Conservation (phyloP, 2,329 filamentous ascomycete genomes). For the Xylaria sp. region DNA sequence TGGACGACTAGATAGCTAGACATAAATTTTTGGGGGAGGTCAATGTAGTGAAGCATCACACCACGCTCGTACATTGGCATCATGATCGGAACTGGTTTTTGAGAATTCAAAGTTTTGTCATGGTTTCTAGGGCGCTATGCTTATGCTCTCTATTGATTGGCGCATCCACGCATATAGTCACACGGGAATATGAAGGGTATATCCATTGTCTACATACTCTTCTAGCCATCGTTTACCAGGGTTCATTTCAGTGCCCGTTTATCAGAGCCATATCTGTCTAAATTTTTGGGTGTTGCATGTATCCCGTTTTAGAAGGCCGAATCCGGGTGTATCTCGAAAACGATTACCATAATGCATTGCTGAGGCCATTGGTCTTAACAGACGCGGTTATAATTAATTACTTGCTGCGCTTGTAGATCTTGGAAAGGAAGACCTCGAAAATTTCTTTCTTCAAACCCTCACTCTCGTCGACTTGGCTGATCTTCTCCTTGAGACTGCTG, state of each 20-base stretch:
- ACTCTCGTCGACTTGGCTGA: constrained; percentile 83
- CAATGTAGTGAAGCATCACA: too few relatives aligned
- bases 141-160: background rate
- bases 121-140: background rate
- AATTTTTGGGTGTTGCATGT: constrained; percentile 4
- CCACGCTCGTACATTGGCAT: too few relatives aligned
- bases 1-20: too few relatives aligned
- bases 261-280: constrained; percentile 23
- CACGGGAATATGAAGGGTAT: constrained; percentile 22
- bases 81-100: background rate
- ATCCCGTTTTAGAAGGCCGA: background rate
- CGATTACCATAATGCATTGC: constrained; percentile 5
- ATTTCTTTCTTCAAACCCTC: constrained; percentile 90
- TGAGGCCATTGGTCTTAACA: background rate
- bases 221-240: constrained; percentile 15
- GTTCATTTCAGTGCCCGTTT: constrained; percentile 22
- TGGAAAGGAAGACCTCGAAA: constrained; percentile 89
- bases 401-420: constrained; percentile 99
- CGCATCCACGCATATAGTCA: background rate
- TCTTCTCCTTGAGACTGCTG: constrained; percentile 78
- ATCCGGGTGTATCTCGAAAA: constrained; percentile 1
- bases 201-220: constrained; percentile 21
- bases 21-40: too few relatives aligned
- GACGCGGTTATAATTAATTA: constrained; percentile 58
- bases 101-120: background rate